These are phyloP conservation scores for Effrenium voratum DNA, from an alignment of 73 alveolate genomes.

Conservation along the genomic window DNA sequence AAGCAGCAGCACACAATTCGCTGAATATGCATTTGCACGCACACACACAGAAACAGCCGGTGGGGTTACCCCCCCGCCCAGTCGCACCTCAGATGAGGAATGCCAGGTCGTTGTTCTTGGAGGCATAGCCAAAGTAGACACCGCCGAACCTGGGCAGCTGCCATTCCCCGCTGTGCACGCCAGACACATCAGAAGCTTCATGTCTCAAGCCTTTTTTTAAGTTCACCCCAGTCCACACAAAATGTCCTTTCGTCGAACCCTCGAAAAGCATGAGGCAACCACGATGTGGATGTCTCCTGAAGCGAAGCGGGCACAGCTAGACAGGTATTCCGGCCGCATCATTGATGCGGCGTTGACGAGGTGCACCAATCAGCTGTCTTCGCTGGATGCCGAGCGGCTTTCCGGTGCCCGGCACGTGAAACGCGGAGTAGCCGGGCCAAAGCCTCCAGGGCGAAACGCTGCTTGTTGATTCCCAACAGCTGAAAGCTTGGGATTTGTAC, in stretches of 20 bases:
- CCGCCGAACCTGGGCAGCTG: constrained; percentile 84
- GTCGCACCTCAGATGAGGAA: constrained; percentile 54
- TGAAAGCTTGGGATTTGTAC: too few relatives aligned
- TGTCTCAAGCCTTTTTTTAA: too few relatives aligned
- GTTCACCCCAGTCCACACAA: too few relatives aligned
- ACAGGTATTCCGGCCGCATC: too few relatives aligned
- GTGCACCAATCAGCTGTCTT: too few relatives aligned
- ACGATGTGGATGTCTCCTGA: too few relatives aligned
- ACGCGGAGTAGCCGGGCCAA: constrained; percentile 92
- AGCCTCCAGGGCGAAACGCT: constrained; percentile 26
- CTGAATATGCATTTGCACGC: neutral
- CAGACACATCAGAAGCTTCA: too few relatives aligned
- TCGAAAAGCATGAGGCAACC: neutral
- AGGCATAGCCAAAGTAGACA: constrained; percentile 83
- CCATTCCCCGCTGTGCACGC: too few relatives aligned
- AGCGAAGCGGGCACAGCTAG: too few relatives aligned
- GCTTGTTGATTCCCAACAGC: too few relatives aligned
- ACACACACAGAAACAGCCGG: neutral
- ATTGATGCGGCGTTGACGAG: too few relatives aligned
- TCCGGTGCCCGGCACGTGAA: constrained; percentile 94
- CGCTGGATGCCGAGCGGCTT: too few relatives aligned
- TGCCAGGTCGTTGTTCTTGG: constrained; percentile 88
- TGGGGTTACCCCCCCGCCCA: neutral
- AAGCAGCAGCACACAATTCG: neutral
- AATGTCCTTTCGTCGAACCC: neutral